Evolutionary conservation across 306 rosid species (phyloP).

Genomic region (Macrotyloma uniflorum): DNA sequence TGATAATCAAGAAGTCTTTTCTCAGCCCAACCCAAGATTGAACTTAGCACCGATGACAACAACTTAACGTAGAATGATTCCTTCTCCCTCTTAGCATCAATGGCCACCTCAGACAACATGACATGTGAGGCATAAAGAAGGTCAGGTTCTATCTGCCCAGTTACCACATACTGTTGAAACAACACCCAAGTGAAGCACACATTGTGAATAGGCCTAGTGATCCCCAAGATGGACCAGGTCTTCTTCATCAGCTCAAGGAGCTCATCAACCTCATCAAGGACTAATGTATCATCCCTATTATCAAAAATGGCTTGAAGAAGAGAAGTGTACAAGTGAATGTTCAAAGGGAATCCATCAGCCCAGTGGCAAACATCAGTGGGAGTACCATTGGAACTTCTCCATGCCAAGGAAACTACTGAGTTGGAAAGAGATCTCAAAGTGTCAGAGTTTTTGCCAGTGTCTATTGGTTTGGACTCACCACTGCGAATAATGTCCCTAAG

Average conservation of each 20-base stretch:
- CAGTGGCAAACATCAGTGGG: conserved; percentile 93
- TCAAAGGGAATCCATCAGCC: conserved; percentile 94
- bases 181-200: conserved; percentile 86
- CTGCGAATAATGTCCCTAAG: conserved; percentile 62
- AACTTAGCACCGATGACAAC: conserved; percentile 63
- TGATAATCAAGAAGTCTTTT: conserved; percentile 72
- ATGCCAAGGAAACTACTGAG: conserved; percentile 83
- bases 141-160: conserved; percentile 77
- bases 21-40: conserved; percentile 83
- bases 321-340: conserved; percentile 66
- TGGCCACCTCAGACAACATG: conserved; percentile 78
- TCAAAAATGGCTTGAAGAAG: conserved; percentile 84
- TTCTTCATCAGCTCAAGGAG: conserved; percentile 86
- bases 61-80: conserved; percentile 63
- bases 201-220: conserved; percentile 67
- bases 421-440: conserved; percentile 85
- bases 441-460: conserved; percentile 83
- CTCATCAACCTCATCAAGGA: conserved; percentile 94
- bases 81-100: conserved; percentile 70
- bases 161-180: conserved; percentile 73
- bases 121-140: conserved; percentile 80
- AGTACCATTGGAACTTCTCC: conserved; percentile 78
- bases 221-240: conserved; percentile 85
- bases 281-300: conserved; percentile 76
- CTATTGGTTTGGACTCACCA: conserved; percentile 54